Base-by-base conservation (phyloP, 257 asterid genomes). In the Penstemon eatonii region DNA sequence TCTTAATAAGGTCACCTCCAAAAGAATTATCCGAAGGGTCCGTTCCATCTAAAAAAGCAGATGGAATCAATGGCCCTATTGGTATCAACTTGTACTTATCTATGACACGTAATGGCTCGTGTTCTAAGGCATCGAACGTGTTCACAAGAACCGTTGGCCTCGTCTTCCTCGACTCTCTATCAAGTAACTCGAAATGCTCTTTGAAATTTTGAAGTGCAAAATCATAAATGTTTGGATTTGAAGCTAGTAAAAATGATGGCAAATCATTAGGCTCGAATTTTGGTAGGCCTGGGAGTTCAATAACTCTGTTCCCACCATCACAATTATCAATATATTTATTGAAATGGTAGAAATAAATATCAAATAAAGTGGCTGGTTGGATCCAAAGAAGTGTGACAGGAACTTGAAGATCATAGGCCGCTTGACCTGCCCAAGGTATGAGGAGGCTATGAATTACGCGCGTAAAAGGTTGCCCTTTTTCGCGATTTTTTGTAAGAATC, bases 1-100 rank as follows among this genome's bases (percentile, higher is more conserved):
- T 69, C 1, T 65, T 54, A 40, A 49, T n/a, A 8, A 80, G 57
- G 40, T 80, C 84, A 3, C 81, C 83, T 9, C 86, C 81, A 52
- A 67, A 84, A 0, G 75, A 54, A 4, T 51, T 75, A 8, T 85
- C 90, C 3, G 65, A 41, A 1, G 78, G 77, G 15, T 80, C 84
- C 1, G 12, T 43, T 0, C 79, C 82, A 46, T 82, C 87, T 36
- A 78, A 41, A 65, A 76, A 82, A 36, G 76, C 78, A 0, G 88
- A 80, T 3, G 88, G 88, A 52, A 85, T 41, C 58, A 83, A 73
- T 5, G 91, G 91, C 1, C 91, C 91, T 40, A 85, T 73, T 1
- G 69, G 78, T 12, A 76, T n/a, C 56, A 83, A 12, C 4, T 75
- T 71, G 18, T 69, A 59, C 37, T 79, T 77, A 41, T 59, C 50